Percentiles rank a stretch among this genome's conserved stretches.
These are phyloP conservation scores for Fusarium dlaminii DNA, from an alignment of 2,329 filamentous ascomycete genomes.

Conservation along the genomic window DNA sequence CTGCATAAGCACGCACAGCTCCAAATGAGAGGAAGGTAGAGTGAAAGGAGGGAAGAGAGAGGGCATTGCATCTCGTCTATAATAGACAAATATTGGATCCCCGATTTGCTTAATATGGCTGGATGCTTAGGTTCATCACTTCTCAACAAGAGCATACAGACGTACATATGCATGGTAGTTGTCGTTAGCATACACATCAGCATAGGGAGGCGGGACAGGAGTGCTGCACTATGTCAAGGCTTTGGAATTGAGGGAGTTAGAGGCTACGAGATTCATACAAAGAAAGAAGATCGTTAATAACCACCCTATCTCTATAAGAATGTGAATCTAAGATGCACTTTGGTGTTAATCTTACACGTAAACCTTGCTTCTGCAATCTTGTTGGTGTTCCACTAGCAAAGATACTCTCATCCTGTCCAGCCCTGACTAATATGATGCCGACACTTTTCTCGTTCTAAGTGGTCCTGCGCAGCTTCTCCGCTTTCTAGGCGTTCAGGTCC, in stretches of 20 bases:
- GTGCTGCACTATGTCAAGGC: slow-evolving; percentile 5
- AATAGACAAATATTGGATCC: slow-evolving; percentile 37
- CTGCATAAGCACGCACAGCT: neutral
- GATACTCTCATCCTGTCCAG: slow-evolving; percentile 8
- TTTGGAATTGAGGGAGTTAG: neutral
- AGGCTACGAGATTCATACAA: slow-evolving; percentile 9
- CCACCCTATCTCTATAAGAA: slow-evolving; percentile 15
- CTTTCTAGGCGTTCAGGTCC: slow-evolving; percentile 48
- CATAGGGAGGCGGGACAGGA: slow-evolving; percentile 16
- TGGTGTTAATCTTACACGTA: slow-evolving; percentile 34
- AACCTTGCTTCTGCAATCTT: slow-evolving; percentile 11
- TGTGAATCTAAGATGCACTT: slow-evolving; percentile 22
- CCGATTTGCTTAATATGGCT: slow-evolving; percentile 24
- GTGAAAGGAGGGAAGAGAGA: slow-evolving; percentile 1
- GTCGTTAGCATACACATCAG: slow-evolving; percentile 23
- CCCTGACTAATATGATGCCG: slow-evolving; percentile 20
- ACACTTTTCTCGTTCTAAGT: slow-evolving; percentile 33
- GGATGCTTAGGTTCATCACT: slow-evolving; percentile 31
- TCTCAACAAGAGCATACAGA: slow-evolving; percentile 25
- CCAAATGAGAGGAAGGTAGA: slow-evolving; percentile 10
- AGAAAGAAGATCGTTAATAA: slow-evolving; percentile 22
- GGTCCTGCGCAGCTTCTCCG: slow-evolving; percentile 35
- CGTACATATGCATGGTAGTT: slow-evolving; percentile 21
- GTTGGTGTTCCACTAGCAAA: slow-evolving; percentile 5
- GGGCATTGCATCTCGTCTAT: slow-evolving; percentile 14